A percentile compares a stretch with the other conserved stretches of the same genome.
Conservation (phyloP, 2,329 filamentous ascomycete genomes). For the Arachnopeziza araneosa region DNA sequence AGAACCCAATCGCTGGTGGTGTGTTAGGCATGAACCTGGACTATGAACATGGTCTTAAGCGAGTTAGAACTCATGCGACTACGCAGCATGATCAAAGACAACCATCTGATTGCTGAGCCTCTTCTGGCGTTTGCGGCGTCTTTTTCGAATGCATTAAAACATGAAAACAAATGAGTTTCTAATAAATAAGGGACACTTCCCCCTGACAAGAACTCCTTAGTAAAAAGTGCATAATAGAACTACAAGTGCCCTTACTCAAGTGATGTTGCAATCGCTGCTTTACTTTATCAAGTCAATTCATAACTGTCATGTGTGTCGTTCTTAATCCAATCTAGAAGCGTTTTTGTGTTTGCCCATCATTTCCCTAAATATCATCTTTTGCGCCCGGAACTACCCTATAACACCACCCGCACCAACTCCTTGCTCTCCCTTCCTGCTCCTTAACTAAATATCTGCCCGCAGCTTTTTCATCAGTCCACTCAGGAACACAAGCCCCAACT, state of each 20-base stretch:
- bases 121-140: neutral
- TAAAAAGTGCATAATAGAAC: neutral
- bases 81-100: too few species aligned
- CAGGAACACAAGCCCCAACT: conserved; percentile 75
- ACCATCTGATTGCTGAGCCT: neutral
- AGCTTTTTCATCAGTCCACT: conserved; percentile 73
- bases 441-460: conserved; percentile 60
- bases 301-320: neutral
- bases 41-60: too few species aligned
- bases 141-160: neutral
- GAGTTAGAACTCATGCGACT: too few species aligned
- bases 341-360: neutral
- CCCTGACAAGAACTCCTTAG: neutral
- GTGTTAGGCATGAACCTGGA: too few species aligned
- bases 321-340: neutral
- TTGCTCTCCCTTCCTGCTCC: conserved; percentile 61
- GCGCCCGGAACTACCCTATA: conserved; percentile 63
- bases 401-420: conserved; percentile 95
- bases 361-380: conserved; percentile 37
- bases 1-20: too few species aligned
- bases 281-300: neutral
- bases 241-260: neutral
- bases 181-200: neutral
- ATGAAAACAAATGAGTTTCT: too few species aligned
- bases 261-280: neutral